Base-by-base conservation (phyloP, 2,329 filamentous ascomycete species). In the Colletotrichum musicola region DNA sequence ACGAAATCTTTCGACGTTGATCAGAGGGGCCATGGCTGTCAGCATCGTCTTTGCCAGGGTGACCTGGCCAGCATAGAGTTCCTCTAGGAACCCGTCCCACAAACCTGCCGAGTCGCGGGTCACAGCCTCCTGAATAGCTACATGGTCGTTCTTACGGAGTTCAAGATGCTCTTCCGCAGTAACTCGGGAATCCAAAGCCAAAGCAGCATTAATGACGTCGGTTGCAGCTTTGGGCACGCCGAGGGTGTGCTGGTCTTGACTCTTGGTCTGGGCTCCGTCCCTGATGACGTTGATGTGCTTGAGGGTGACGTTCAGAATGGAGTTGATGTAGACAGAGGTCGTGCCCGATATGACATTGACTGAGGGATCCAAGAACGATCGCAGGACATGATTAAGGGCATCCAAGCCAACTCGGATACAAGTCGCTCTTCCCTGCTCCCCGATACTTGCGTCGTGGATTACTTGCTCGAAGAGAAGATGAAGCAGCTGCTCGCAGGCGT, bases 401-500 rank as follows among this genome's bases (percentile, higher is more conserved):
- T 87, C 84, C n/a, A 92, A 83, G 0, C 91, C 92, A 62, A 89
- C 88, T 57, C 87, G 84, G 70, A 88, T 89, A 73, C 90, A 92
- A 20, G 88, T 87, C 2, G 86, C 83, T 72, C 88, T 85, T 6
- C 89, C 89, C 57, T 86, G 83, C 38, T 85, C 81, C 1, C 90
- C 86, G 61, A 89, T 88, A 13, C 76, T 78, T 1, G 82, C 76
- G 40, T 88, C 85, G 69, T 88, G 81, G 13, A 84, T 89, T 22
- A 91, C 85, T 6, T 86, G 87, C 63, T 89, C 86, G 49, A 98
- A 88, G 10, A 97, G 86, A 62, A 94, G 90, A 70, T 92, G 87
- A 46, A 93, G 86, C 49, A 98, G 83, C n/a, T 92, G 89, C 69
- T 94, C 90, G 77, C 94, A 95, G 7, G 93, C 92, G 72, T 95